phyloP scores from a whole-genome alignment of 2,329 filamentous ascomycete species.

The Microsporum canis region DNA sequence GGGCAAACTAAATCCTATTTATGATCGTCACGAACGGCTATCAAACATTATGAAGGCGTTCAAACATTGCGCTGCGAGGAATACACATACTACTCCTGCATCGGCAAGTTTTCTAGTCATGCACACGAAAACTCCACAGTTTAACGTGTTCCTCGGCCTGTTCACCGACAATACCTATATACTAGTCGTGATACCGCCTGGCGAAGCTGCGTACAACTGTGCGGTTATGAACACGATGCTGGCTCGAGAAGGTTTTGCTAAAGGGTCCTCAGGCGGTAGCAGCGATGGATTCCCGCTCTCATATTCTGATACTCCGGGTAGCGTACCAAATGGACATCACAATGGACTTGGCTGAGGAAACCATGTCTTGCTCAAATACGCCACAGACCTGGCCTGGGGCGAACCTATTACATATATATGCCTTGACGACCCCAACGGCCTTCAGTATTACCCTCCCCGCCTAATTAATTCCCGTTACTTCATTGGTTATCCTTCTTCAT shows the following conservation, averaged over 20 bases:
- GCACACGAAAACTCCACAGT: slow-evolving; percentile 46
- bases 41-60: slow-evolving; percentile 98
- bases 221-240: slow-evolving; percentile 84
- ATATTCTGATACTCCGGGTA: slow-evolving; percentile 18
- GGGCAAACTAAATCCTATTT: slow-evolving; percentile 71
- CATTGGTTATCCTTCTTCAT: background rate
- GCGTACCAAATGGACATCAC: slow-evolving; percentile 4
- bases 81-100: slow-evolving; percentile 34
- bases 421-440: background rate
- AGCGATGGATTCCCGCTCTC: slow-evolving; percentile 34
- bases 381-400: background rate
- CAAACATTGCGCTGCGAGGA: slow-evolving; percentile 59
- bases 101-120: slow-evolving; percentile 36
- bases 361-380: background rate
- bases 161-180: slow-evolving; percentile 98
- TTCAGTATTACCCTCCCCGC: background rate
- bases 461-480: background rate
- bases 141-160: slow-evolving; percentile 89
- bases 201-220: slow-evolving; percentile 82
- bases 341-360: background rate
- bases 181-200: slow-evolving; percentile 79
- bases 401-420: background rate
- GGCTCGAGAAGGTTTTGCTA: slow-evolving; percentile 68
- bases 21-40: slow-evolving; percentile 86
- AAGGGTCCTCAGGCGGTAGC: slow-evolving; percentile 38